phyloP scores from a whole-genome alignment of 2,329 filamentous ascomycete genomes.

The Dothiorella sarmentorum region DNA sequence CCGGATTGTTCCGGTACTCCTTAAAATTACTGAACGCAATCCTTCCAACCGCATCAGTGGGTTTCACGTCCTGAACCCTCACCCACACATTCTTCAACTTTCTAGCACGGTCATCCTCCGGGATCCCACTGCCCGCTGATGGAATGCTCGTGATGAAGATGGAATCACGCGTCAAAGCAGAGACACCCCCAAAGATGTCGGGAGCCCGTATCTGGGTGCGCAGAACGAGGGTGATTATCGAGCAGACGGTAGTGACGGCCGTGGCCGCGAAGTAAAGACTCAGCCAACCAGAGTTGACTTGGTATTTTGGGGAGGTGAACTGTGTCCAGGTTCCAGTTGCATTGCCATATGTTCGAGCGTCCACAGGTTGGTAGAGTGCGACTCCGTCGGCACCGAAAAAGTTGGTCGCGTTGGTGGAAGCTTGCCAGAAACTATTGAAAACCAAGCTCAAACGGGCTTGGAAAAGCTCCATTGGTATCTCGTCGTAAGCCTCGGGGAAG shows the following conservation, averaged over 20 bases:
- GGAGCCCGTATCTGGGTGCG: constrained; percentile 17
- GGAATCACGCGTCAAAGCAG: constrained; percentile 19
- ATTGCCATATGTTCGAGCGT: background rate
- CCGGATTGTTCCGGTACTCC: background rate
- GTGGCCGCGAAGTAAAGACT: constrained; percentile 4
- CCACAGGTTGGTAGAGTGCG: too few relatives aligned
- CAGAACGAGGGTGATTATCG: constrained; percentile 17
- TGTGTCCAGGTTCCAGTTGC: background rate
- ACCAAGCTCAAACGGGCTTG: constrained; percentile 18
- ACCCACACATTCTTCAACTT: constrained; percentile 19
- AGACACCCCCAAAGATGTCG: constrained; percentile 21
- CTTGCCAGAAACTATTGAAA: constrained; percentile 20
- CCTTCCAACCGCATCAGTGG: constrained; percentile 18
- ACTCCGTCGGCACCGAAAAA: constrained; percentile 10
- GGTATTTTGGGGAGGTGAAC: background rate
- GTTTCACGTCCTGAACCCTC: constrained; percentile 22
- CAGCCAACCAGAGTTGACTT: background rate
- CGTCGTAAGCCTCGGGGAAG: background rate
- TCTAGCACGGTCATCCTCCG: constrained; percentile 17
- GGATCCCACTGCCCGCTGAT: constrained; percentile 11
- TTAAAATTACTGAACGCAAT: constrained; percentile 20
- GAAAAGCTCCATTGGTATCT: background rate
- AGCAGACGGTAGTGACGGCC: constrained; percentile 10
- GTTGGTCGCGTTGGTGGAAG: background rate
- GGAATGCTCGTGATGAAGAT: constrained; percentile 18